These are phyloP conservation scores for Phytophthora boehmeriae DNA, from an alignment of 352 stramenopile genomes.

Conservation along the genomic window DNA sequence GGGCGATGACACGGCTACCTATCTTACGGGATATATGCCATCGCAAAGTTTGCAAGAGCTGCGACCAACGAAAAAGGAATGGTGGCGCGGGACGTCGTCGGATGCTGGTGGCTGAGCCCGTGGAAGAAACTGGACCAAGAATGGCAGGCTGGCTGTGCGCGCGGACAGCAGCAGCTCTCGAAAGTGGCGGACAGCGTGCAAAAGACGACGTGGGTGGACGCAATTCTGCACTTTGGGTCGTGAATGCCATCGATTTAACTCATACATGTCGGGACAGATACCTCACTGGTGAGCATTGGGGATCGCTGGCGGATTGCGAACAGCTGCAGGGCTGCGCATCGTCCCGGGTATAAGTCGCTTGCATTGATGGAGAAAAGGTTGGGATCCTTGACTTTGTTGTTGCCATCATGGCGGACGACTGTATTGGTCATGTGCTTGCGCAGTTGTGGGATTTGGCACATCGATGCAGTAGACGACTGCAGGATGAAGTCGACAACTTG, in stretches of 20 bases:
- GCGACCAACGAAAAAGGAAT: neutral
- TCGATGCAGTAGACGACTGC: slow-evolving; percentile 58
- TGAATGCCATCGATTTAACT: neutral
- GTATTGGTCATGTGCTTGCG: slow-evolving; percentile 2
- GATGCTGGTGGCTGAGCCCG: slow-evolving; percentile 68
- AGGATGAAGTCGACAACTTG: slow-evolving; percentile 54
- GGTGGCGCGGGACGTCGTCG: neutral
- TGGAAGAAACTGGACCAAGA: slow-evolving; percentile 72
- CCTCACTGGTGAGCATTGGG: slow-evolving; percentile 69
- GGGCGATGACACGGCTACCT: slow-evolving; percentile 2
- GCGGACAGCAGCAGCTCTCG: slow-evolving; percentile 63
- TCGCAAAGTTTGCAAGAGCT: neutral
- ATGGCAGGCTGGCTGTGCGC: slow-evolving; percentile 53
- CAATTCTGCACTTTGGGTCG: neutral
- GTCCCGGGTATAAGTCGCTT: slow-evolving; percentile 54
- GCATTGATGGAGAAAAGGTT: too few relatives aligned
- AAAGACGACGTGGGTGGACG: slow-evolving; percentile 66
- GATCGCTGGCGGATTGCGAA: slow-evolving; percentile 48
- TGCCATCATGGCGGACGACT: slow-evolving; percentile 1
- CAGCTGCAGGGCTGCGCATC: slow-evolving; percentile 56
- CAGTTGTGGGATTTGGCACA: slow-evolving; percentile 80
- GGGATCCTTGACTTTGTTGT: too few relatives aligned
- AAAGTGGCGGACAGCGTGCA: slow-evolving; percentile 76
- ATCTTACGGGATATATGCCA: neutral
- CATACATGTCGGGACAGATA: slow-evolving; percentile 42